These are phyloP conservation scores for Leucosporidium creatinivorum DNA, from an alignment of 768 basidiomycete species.

Conservation along the genomic window DNA sequence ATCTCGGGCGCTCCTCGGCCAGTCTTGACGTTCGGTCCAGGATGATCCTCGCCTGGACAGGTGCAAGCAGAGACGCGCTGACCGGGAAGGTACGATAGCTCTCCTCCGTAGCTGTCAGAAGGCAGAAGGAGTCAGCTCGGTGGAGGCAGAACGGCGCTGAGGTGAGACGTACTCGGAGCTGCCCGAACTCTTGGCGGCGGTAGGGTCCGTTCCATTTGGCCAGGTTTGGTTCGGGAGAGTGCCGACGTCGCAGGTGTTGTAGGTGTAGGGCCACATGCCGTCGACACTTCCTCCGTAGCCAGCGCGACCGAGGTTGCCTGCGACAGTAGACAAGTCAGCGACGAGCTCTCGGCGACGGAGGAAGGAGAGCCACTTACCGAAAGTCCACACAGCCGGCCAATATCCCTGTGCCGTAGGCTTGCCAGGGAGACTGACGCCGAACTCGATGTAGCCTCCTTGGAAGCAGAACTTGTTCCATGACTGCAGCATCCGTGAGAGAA, in stretches of 20 bases:
- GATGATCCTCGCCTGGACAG: conserved; percentile 71
- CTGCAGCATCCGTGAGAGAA: conserved; percentile 41
- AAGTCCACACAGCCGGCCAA: conserved; percentile 28
- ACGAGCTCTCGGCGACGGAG: conserved; percentile 13
- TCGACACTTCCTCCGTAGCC: conserved; percentile 90
- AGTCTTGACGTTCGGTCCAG: conserved; percentile 53
- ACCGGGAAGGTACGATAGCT: conserved; percentile 56
- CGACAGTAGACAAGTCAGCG: too few relatives aligned
- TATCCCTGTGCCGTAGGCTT: conserved; percentile 22
- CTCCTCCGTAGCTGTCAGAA: conserved; percentile 31
- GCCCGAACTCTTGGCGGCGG: conserved; percentile 45
- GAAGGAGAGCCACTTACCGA: conserved; percentile 33
- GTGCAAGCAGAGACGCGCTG: conserved; percentile 82
- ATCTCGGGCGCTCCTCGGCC: conserved; percentile 77
- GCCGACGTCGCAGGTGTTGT: conserved; percentile 58
- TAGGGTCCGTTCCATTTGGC: conserved; percentile 52
- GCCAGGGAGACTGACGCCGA: conserved; percentile 19
- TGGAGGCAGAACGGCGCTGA: background rate
- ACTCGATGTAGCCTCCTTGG: conserved; percentile 36
- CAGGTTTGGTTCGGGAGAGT: conserved; percentile 68
- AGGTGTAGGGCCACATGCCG: conserved; percentile 52
- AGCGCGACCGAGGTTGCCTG: conserved; percentile 73
- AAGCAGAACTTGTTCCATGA: conserved; percentile 54
- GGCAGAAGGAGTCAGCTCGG: background rate
- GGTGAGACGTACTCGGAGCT: conserved; percentile 41